Percentiles rank a stretch among this genome's conserved stretches.
Conservation (phyloP, 768 basidiomycete genomes). For the Termitomyces sp. region DNA sequence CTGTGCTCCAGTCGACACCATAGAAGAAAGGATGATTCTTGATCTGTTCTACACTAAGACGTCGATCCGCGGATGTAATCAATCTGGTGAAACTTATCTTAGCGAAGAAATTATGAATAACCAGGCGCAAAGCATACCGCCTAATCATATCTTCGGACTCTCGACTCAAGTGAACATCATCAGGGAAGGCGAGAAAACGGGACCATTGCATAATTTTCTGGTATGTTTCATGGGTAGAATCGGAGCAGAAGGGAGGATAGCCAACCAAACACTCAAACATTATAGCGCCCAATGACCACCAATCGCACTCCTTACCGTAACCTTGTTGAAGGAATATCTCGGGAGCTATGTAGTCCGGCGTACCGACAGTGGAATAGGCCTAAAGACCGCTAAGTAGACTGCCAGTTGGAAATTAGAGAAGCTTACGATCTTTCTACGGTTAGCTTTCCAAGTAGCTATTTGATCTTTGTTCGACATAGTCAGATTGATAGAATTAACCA, state of each 20-base stretch:
- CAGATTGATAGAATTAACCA: conserved; percentile 95
- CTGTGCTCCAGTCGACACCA: conserved; percentile 89
- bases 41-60: conserved; percentile 80
- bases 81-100: conserved; percentile 38
- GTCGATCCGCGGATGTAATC: conserved; percentile 77
- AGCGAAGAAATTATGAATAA: neutral
- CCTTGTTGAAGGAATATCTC: conserved; percentile 96
- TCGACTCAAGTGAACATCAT: conserved; percentile 87
- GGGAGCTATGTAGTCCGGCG: conserved; percentile 94
- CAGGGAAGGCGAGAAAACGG: conserved; percentile 81
- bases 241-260: conserved; percentile 93
- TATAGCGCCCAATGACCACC: conserved; percentile 99
- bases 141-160: conserved; percentile 89
- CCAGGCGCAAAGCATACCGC: conserved; percentile 41
- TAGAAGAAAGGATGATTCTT: conserved; percentile 91
- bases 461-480: conserved; percentile 92
- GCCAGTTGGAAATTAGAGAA: neutral
- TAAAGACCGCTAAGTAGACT: conserved; percentile 20
- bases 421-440: conserved; percentile 85
- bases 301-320: conserved; percentile 98
- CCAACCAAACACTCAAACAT: conserved; percentile 98
- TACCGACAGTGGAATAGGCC: conserved; percentile 98
- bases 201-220: conserved; percentile 97
- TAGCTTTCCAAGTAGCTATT: conserved; percentile 99
- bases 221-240: conserved; percentile 96